Evolutionary conservation across 2,329 filamentous ascomycete species (phyloP).

Genomic region (Fonsecaea pugnacius): DNA sequence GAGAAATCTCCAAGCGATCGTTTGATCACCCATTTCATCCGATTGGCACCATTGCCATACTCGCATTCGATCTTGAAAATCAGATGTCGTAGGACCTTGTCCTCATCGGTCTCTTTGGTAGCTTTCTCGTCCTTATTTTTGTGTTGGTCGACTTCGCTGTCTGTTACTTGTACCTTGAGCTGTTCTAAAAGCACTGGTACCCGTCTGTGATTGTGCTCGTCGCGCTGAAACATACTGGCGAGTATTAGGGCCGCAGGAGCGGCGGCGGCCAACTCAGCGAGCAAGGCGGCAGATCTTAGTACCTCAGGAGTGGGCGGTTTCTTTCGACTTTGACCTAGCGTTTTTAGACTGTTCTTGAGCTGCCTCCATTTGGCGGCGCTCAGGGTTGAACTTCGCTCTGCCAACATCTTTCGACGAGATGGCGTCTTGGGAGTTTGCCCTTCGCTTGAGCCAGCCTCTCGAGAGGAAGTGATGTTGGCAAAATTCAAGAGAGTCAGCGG

Average conservation of each 20-base stretch:
- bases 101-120: constrained; percentile 23
- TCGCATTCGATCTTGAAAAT: constrained; percentile 91
- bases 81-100: constrained; percentile 67
- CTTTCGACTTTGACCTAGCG: constrained; percentile 76
- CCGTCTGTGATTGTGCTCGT: constrained; percentile 92
- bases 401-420: constrained; percentile 48
- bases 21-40: constrained; percentile 95
- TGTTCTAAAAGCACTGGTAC: constrained; percentile 96
- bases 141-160: constrained; percentile 70
- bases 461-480: constrained; percentile 67
- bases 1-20: constrained; percentile 86
- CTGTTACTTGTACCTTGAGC: constrained; percentile 82
- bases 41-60: constrained; percentile 90
- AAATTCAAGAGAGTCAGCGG: constrained; percentile 65
- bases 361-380: constrained; percentile 85
- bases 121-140: constrained; percentile 38
- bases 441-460: constrained; percentile 40
- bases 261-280: constrained; percentile 91
- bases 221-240: constrained; percentile 95
- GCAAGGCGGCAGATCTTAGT: constrained; percentile 91
- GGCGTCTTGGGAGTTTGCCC: constrained; percentile 34
- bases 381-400: constrained; percentile 71
- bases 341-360: constrained; percentile 84
- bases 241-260: constrained; percentile 92
- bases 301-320: constrained; percentile 86